Percentiles rank a stretch among this genome's conserved stretches.
Evolutionary conservation across 2,329 filamentous ascomycete species (phyloP).

Genomic region (Bertia moriformis): DNA sequence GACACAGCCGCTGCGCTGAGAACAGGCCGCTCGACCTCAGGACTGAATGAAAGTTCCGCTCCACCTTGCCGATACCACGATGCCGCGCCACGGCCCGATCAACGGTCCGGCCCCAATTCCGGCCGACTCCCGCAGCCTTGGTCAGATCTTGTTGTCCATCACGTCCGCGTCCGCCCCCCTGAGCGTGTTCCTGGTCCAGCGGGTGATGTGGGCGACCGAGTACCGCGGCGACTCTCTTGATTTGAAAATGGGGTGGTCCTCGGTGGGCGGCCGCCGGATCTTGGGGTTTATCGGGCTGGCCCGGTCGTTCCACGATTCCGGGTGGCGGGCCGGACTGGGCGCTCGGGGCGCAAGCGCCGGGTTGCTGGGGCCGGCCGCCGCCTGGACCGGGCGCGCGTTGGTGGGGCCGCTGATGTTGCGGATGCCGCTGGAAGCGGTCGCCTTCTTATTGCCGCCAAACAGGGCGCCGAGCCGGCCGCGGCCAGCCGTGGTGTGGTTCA

Average conservation of each 20-base stretch:
- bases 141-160: too few species aligned
- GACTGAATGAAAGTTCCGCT: too few species aligned
- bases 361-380: neutral
- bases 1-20: too few species aligned
- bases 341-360: too few species aligned
- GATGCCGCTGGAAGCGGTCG: neutral
- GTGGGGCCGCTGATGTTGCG: neutral
- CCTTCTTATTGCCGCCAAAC: slow-evolving; percentile 14
- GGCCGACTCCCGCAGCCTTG: too few species aligned
- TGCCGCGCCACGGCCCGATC: too few species aligned
- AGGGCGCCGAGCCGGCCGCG: slow-evolving; percentile 11
- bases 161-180: too few species aligned
- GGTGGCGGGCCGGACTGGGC: neutral
- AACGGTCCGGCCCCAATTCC: too few species aligned
- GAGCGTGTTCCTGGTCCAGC: too few species aligned
- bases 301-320: slow-evolving; percentile 16
- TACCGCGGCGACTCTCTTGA: slow-evolving; percentile 13
- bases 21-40: too few species aligned
- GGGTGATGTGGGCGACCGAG: neutral
- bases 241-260: slow-evolving; percentile 36
- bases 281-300: slow-evolving; percentile 39
- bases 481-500: slow-evolving; percentile 24
- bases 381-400: neutral
- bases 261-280: slow-evolving; percentile 38
- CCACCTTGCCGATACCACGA: too few species aligned